Evolutionary conservation across 169 alveolate genomes (phyloP).

Genomic region (Eimeria tenella): DNA sequence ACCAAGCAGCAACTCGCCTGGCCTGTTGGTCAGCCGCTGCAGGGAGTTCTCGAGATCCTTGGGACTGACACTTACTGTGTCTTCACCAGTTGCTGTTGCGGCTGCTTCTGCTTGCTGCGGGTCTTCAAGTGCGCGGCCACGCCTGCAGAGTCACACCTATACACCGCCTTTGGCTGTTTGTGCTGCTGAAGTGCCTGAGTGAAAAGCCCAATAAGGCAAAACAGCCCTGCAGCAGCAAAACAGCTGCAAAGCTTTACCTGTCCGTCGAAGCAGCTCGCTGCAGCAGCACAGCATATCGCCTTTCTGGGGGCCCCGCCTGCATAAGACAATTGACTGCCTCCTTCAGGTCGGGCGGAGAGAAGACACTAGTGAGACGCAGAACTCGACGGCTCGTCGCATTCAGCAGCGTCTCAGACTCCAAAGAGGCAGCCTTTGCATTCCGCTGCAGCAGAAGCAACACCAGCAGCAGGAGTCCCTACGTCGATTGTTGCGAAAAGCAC

Average conservation of each 20-base stretch:
- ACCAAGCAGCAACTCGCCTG: slow-evolving; percentile 29
- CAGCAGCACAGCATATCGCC: slow-evolving; percentile 45
- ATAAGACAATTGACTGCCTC: slow-evolving; percentile 22
- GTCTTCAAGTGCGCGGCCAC: background rate
- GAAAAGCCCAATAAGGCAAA: background rate
- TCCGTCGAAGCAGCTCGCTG: slow-evolving; percentile 38
- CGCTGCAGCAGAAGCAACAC: slow-evolving; percentile 31
- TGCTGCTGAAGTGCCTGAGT: background rate
- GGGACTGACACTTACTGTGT: background rate
- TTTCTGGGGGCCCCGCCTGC: slow-evolving; percentile 32
- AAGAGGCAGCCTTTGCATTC: slow-evolving; percentile 23
- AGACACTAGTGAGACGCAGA: background rate
- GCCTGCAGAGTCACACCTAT: background rate
- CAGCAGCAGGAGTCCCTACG: slow-evolving; percentile 5
- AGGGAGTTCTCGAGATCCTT: slow-evolving; percentile 24
- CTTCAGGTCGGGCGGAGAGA: slow-evolving; percentile 5
- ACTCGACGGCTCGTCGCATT: slow-evolving; percentile 45
- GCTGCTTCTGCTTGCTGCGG: slow-evolving; percentile 16
- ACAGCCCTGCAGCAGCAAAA: background rate
- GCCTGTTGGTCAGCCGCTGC: background rate
- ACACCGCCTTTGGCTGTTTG: background rate
- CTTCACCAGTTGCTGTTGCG: slow-evolving; percentile 8
- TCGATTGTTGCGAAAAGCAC: no score
- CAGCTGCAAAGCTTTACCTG: slow-evolving; percentile 6
- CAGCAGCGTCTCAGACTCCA: slow-evolving; percentile 23